phyloP scores from a whole-genome alignment of 2,329 filamentous ascomycete genomes.

The Cercospora sp. region DNA sequence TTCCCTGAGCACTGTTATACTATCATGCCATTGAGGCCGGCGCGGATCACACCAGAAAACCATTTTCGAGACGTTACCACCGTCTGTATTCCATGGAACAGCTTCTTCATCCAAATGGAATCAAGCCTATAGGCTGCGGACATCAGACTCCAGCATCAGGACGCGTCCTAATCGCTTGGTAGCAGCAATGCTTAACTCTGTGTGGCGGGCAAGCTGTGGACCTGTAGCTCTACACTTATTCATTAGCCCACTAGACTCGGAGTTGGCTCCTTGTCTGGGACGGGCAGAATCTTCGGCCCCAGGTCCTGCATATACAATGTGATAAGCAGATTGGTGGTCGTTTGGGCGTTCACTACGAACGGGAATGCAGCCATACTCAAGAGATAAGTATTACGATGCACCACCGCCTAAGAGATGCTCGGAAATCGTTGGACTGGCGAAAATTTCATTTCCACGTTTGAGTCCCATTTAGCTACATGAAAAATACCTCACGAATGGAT shows the following conservation, averaged over 20 bases:
- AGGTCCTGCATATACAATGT: background rate
- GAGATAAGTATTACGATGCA: background rate
- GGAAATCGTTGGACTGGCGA: background rate
- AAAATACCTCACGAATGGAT: background rate
- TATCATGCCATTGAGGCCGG: too few relatives aligned
- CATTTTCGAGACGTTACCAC: too few relatives aligned
- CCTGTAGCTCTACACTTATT: background rate
- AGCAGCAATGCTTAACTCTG: background rate
- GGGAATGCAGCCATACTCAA: too few relatives aligned
- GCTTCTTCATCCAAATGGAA: too few relatives aligned
- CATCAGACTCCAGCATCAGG: too few relatives aligned
- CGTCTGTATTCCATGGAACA: too few relatives aligned
- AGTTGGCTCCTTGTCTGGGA: background rate
- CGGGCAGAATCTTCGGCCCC: background rate
- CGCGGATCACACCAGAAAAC: too few relatives aligned
- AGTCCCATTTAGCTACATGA: background rate
- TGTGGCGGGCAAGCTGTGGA: background rate
- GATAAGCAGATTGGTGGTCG: background rate
- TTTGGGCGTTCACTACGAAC: background rate
- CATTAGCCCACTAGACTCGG: background rate
- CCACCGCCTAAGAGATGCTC: background rate
- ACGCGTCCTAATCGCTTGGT: background rate
- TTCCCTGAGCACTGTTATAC: too few relatives aligned
- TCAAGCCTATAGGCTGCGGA: too few relatives aligned
- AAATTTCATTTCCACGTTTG: background rate